These are phyloP conservation scores for Candida tunisiensis DNA, from an alignment of 1,139 yeast species.

Conservation along the genomic window DNA sequence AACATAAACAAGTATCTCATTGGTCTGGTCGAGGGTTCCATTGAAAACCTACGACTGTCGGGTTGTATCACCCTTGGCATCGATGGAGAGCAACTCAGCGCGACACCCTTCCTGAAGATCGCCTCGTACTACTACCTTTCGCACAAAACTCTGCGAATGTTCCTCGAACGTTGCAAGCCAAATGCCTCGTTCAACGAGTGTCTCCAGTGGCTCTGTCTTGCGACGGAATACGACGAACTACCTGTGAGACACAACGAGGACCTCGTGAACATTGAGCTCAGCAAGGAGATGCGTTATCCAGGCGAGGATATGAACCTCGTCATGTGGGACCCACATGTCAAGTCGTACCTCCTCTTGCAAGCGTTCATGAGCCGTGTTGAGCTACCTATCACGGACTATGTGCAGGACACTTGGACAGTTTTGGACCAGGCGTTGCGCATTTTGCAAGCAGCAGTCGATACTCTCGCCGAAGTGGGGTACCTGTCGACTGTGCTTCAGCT, in stretches of 20 bases:
- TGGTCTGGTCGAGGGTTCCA: constrained; percentile 50
- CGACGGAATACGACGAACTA: constrained; percentile 79
- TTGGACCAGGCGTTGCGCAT: constrained; percentile 90
- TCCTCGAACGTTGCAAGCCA: constrained; percentile 34
- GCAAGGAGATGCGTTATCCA: constrained; percentile 62
- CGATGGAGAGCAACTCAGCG: constrained; percentile 27
- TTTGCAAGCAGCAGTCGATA: constrained; percentile 82
- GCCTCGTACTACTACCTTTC: constrained; percentile 89
- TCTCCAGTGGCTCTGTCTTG: constrained; percentile 55
- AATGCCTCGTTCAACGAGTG: constrained; percentile 51
- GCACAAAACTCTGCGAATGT: constrained; percentile 67
- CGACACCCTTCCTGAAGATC: constrained; percentile 76
- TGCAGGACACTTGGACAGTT: constrained; percentile 87
- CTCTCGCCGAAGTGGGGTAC: constrained; percentile 72
- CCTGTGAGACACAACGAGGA: constrained; percentile 96
- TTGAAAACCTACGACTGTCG: constrained; percentile 53
- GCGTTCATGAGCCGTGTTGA: constrained; percentile 76
- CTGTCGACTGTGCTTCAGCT: constrained; percentile 41
- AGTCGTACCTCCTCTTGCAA: constrained; percentile 70
- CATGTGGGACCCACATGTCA: constrained; percentile 94
- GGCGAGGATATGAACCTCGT: constrained; percentile 36
- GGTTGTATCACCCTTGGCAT: constrained; percentile 46
- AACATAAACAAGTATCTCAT: constrained; percentile 47
- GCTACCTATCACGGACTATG: constrained; percentile 86
- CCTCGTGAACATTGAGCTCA: constrained; percentile 77